Percentiles rank a stretch among this genome's conserved stretches.
Evolutionary conservation across 2,329 filamentous ascomycete species (phyloP).

Genomic region (Alternaria conjuncta): DNA sequence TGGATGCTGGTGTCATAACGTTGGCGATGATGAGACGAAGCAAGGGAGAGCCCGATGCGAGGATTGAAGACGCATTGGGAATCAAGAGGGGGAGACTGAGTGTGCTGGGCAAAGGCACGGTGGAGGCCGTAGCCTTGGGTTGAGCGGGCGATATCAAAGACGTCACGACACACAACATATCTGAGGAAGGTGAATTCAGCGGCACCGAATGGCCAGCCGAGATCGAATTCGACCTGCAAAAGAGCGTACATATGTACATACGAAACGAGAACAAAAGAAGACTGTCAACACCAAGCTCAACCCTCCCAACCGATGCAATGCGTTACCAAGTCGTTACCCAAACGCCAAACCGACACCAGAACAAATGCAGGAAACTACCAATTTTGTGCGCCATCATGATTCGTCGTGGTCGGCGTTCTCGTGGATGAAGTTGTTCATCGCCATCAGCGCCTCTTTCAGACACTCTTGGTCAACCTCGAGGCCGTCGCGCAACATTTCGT

Average conservation of each 20-base stretch:
- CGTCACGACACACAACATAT: not conserved
- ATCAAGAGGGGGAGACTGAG: slow-evolving; percentile 43
- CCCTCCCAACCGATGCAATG: slow-evolving; percentile 26
- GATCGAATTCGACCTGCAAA: slow-evolving; percentile 22
- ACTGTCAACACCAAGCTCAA: slow-evolving; percentile 11
- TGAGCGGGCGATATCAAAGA: slow-evolving; percentile 4
- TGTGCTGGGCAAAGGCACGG: slow-evolving; percentile 30
- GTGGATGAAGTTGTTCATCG: slow-evolving; percentile 49
- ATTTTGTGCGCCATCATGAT: slow-evolving; percentile 22
- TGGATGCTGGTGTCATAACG: slow-evolving; percentile 53
- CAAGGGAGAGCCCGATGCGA: slow-evolving; percentile 36
- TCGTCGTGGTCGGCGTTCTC: slow-evolving; percentile 40
- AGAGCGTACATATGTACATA: slow-evolving; percentile 26
- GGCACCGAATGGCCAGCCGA: slow-evolving; percentile 3
- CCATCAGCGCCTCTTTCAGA: slow-evolving; percentile 41
- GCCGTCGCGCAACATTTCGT: slow-evolving; percentile 38
- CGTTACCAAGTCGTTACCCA: slow-evolving; percentile 26
- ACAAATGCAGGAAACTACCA: slow-evolving; percentile 7
- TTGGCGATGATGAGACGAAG: slow-evolving; percentile 42
- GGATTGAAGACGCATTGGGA: slow-evolving; percentile 41
- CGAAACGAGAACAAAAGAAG: slow-evolving; percentile 16
- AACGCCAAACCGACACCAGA: slow-evolving; percentile 29
- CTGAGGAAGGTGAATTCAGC: not conserved
- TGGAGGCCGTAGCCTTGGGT: slow-evolving; percentile 30
- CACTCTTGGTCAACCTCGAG: slow-evolving; percentile 43